Evolutionary conservation across 2,329 filamentous ascomycete species (phyloP).

Genomic region (Penicillium verrucosum): DNA sequence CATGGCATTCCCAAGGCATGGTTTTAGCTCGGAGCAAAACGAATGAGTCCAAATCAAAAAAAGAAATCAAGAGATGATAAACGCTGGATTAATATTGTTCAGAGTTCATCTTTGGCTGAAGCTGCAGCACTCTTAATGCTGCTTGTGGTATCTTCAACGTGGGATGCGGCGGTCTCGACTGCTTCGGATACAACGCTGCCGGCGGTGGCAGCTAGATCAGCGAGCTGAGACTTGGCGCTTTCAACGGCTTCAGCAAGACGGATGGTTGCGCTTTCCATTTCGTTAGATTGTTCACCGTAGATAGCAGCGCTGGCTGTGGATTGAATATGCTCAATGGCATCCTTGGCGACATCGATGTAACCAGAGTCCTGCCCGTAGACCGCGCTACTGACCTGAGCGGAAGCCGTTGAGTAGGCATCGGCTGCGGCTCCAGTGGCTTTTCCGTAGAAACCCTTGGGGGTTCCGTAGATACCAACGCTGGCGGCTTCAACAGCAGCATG

Average conservation of each 20-base stretch:
- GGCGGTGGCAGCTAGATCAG: constrained; percentile 32
- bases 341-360: constrained; percentile 53
- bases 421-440: constrained; percentile 54
- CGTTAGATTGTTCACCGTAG: constrained; percentile 49
- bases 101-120: constrained; percentile 26
- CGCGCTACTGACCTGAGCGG: constrained; percentile 51
- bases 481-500: constrained; percentile 59
- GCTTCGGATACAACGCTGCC: constrained; percentile 34
- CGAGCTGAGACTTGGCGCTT: constrained; percentile 35
- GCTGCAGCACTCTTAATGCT: constrained; percentile 46
- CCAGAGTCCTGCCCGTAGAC: constrained; percentile 54
- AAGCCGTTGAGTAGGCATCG: constrained; percentile 51
- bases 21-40: constrained; percentile 1
- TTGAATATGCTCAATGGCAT: constrained; percentile 53
- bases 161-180: constrained; percentile 39
- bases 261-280: constrained; percentile 33
- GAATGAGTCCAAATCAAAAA: constrained; percentile 10
- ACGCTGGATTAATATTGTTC: constrained; percentile 4
- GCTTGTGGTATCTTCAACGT: constrained; percentile 46
- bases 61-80: constrained; percentile 4
- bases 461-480: constrained; percentile 57
- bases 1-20: constrained; percentile 14
- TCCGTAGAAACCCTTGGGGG: constrained; percentile 52
- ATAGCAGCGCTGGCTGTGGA: constrained; percentile 56
- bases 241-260: constrained; percentile 33